Percentiles rank a stretch among this genome's conserved stretches.
Evolutionary conservation across 495 filamentous ascomycete genomes (phyloP).

Genomic region (Talaromyces nanjingensis): DNA sequence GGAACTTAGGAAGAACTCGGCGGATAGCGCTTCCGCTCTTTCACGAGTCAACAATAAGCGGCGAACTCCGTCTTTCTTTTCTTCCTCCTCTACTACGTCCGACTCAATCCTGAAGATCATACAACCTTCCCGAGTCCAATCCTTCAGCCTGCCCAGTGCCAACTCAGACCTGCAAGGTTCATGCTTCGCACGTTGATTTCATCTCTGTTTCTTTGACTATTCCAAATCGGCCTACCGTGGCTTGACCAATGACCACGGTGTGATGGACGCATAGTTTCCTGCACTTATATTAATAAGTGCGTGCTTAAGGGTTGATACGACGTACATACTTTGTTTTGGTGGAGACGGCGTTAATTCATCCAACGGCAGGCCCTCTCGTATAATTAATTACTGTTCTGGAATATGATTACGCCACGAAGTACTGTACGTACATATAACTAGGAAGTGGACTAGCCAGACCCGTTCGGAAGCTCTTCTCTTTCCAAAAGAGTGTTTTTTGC

Average conservation of each 20-base stretch:
- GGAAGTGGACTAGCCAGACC: not conserved
- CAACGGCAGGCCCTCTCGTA: not conserved
- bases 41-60: not conserved
- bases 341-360: conserved; percentile 1
- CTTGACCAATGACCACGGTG: not conserved
- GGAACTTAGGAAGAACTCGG: no score
- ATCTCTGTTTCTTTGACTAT: not conserved
- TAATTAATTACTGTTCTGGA: not conserved
- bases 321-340: conserved; percentile 1
- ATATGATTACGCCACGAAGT: not conserved
- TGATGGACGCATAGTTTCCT: not conserved
- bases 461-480: not conserved
- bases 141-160: no score
- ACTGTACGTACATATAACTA: no score
- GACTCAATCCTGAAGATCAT: no score
- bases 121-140: no score
- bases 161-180: no score
- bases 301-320: not conserved
- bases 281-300: not conserved
- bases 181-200: not conserved
- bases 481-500: not conserved
- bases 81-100: not conserved
- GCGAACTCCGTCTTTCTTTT: not conserved
- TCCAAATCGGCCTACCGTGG: not conserved
- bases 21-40: not conserved